These are phyloP conservation scores for Clavariopsis aquatica DNA, from an alignment of 495 filamentous ascomycete species.

Conservation along the genomic window DNA sequence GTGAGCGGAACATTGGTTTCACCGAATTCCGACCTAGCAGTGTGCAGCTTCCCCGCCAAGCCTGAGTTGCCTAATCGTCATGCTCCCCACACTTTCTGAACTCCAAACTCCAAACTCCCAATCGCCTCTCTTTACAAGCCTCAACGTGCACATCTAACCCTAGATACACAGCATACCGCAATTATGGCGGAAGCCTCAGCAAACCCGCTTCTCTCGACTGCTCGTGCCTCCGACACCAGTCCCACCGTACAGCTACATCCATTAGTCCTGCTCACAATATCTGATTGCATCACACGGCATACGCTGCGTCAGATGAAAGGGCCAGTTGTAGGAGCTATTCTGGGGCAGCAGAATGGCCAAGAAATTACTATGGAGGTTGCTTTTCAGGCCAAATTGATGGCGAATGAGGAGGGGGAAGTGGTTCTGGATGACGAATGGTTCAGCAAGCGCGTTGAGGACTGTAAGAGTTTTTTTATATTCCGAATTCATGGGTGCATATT, in stretches of 20 bases:
- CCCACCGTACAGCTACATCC: constrained; percentile 87
- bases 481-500: not conserved
- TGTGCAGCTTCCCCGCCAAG: constrained; percentile 15
- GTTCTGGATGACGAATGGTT: constrained; percentile 73
- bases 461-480: constrained; percentile 51
- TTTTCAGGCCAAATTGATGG: constrained; percentile 71
- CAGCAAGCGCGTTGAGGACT: constrained; percentile 74
- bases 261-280: constrained; percentile 91
- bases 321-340: constrained; percentile 79
- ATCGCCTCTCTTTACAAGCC: constrained; percentile 1
- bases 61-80: constrained; percentile 21
- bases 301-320: constrained; percentile 71
- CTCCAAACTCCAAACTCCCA: constrained; percentile 23
- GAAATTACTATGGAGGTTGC: constrained; percentile 89
- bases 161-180: constrained; percentile 10
- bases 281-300: constrained; percentile 92
- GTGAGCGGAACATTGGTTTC: constrained; percentile 25
- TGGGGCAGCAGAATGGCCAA: constrained; percentile 88
- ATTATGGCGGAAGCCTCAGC: constrained; percentile 44
- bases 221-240: constrained; percentile 71
- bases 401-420: constrained; percentile 53
- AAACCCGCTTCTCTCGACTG: constrained; percentile 59
- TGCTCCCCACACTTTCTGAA: constrained; percentile 14
- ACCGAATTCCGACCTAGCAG: constrained; percentile 4
- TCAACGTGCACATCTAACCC: not conserved